These are phyloP conservation scores for Solanum piurae DNA, from an alignment of 257 asterid genomes.

Conservation along the genomic window DNA sequence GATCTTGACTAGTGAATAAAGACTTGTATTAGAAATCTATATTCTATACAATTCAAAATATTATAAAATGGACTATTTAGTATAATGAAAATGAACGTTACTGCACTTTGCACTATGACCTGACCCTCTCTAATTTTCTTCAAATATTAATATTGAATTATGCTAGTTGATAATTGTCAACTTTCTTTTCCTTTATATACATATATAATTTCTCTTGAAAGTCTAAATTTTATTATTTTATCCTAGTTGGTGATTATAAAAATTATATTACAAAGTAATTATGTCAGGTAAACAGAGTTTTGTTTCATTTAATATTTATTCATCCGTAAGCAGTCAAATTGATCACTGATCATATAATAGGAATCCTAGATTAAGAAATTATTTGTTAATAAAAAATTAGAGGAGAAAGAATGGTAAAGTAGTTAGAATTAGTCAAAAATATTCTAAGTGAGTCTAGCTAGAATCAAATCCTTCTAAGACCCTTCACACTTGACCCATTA, in stretches of 20 bases:
- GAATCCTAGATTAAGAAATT: not conserved
- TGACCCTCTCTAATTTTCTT: slow-evolving; percentile 24
- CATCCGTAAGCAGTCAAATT: not conserved
- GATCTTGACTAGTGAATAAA: slow-evolving; percentile 29
- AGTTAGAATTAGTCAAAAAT: slow-evolving; percentile 14
- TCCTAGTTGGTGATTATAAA: not conserved
- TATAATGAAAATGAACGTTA: not conserved
- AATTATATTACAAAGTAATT: not conserved
- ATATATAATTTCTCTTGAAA: not conserved
- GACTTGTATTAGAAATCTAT: not conserved
- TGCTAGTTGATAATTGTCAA: slow-evolving; percentile 5
- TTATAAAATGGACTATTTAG: not conserved
- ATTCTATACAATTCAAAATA: slow-evolving; percentile 1
- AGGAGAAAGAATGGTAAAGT: not conserved
- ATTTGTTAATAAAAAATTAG: not conserved
- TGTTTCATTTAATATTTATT: not conserved
- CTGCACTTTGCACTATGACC: slow-evolving; percentile 21
- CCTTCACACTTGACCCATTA: slow-evolving; percentile 25
- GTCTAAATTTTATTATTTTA: not conserved
- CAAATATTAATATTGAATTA: not conserved
- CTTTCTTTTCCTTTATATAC: not conserved
- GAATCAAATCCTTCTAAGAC: slow-evolving; percentile 16
- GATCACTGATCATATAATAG: not conserved
- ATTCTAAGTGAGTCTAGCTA: slow-evolving; percentile 14
- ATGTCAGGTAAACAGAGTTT: not conserved